Conservation (phyloP, 257 asterid genomes). For the Solanum lycopersicoides region DNA sequence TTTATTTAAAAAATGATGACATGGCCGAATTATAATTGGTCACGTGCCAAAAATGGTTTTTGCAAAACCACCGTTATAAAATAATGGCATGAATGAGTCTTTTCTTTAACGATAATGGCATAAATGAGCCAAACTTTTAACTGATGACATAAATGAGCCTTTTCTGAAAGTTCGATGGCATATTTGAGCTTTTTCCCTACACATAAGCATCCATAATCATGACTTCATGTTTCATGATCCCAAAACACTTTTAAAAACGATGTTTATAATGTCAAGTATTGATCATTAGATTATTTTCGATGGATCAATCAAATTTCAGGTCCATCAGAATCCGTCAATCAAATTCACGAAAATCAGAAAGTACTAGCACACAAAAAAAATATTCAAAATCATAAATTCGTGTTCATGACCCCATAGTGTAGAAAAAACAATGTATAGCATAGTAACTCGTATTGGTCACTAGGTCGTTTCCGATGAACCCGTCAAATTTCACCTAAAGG, state of each 20-base stretch:
- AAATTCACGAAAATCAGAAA: background rate
- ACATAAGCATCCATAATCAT: background rate
- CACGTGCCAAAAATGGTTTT: too few relatives aligned
- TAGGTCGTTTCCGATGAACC: background rate
- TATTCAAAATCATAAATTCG: background rate
- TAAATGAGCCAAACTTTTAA: too few relatives aligned
- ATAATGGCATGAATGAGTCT: too few relatives aligned
- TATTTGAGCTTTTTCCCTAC: too few relatives aligned
- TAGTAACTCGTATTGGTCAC: background rate
- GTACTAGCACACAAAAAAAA: background rate
- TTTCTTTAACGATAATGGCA: too few relatives aligned
- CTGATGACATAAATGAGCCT: fast-evolving
- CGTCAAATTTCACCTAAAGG: background rate
- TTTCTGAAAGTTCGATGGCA: too few relatives aligned
- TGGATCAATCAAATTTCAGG: background rate
- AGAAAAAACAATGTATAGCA: background rate
- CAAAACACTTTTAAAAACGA: background rate
- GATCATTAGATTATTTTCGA: background rate
- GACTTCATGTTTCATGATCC: background rate
- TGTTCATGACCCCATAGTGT: background rate
- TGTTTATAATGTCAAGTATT: background rate
- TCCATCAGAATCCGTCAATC: background rate
- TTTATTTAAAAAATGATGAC: too few relatives aligned
- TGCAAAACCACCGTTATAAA: too few relatives aligned
- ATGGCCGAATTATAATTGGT: too few relatives aligned